Evolutionary conservation across 306 rosid species (phyloP).

Genomic region (Cyclanthera cordifolia): DNA sequence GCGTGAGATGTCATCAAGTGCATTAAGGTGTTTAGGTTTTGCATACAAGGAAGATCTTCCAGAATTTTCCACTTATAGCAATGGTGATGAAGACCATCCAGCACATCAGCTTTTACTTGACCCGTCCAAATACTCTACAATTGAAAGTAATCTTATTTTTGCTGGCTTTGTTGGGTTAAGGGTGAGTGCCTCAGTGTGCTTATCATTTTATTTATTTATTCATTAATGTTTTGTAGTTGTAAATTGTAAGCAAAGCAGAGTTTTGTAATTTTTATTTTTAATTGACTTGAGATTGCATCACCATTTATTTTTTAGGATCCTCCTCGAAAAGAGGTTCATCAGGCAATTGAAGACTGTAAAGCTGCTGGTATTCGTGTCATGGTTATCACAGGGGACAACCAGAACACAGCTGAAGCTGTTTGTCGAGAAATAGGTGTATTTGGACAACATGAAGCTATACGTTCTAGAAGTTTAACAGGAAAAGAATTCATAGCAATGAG

Average conservation of each 20-base stretch:
- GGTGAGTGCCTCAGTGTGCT: conserved; percentile 40
- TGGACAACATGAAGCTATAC: conserved; percentile 42
- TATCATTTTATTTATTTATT: conserved; percentile 4
- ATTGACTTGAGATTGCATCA: conserved; percentile 15
- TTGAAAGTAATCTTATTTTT: conserved; percentile 72
- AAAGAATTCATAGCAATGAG: conserved; percentile 62
- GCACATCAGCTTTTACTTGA: conserved; percentile 76
- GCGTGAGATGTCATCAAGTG: conserved; percentile 75
- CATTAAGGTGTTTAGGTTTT: conserved; percentile 87
- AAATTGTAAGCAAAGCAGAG: neutral
- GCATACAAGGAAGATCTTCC: conserved; percentile 72
- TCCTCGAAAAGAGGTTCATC: conserved; percentile 73
- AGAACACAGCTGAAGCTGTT: conserved; percentile 88
- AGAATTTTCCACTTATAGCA: conserved; percentile 36
- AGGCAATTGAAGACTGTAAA: conserved; percentile 81
- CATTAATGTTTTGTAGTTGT: neutral
- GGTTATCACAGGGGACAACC: conserved; percentile 90
- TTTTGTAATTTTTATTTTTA: neutral
- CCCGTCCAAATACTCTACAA: conserved; percentile 67
- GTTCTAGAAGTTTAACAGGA: conserved; percentile 65
- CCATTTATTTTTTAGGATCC: conserved; percentile 51
- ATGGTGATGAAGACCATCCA: conserved; percentile 74
- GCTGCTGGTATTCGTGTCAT: conserved; percentile 93
- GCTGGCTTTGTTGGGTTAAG: conserved; percentile 79
- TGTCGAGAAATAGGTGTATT: conserved; percentile 91